Evolutionary conservation across 768 basidiomycete genomes (phyloP).

Genomic region (Lactarius tabidus): DNA sequence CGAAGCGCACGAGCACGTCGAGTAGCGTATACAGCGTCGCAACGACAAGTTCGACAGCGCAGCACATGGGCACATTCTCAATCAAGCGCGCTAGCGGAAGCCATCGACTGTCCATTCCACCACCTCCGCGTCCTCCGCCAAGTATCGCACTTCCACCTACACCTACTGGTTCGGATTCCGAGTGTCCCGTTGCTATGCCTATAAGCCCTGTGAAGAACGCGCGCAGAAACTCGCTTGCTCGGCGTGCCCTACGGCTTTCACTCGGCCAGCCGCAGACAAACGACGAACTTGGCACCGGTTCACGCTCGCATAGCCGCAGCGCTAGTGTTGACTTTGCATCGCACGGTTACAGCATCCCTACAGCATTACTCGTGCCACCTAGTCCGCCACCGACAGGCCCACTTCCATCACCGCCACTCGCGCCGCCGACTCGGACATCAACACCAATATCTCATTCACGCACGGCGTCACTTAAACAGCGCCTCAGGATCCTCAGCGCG

Average conservation of each 20-base stretch:
- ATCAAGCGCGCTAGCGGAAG: constrained; percentile 30
- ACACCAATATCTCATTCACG: constrained; percentile 25
- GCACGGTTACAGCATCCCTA: constrained; percentile 39
- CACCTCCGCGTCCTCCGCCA: constrained; percentile 72
- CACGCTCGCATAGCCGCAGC: constrained; percentile 30
- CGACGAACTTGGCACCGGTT: constrained; percentile 42
- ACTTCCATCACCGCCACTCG: constrained; percentile 34
- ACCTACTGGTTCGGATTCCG: constrained; percentile 37
- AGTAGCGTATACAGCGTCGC: constrained; percentile 40
- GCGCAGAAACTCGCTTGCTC: constrained; percentile 50
- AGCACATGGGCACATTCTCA: constrained; percentile 30
- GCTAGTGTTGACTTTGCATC: constrained; percentile 26
- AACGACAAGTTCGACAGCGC: constrained; percentile 33
- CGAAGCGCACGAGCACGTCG: constrained; percentile 33
- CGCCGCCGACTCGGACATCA: constrained; percentile 26
- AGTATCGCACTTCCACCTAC: constrained; percentile 67
- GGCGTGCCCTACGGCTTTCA: constrained; percentile 45
- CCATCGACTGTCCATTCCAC: constrained; percentile 60
- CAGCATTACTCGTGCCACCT: constrained; percentile 35
- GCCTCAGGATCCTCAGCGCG: constrained; percentile 64
- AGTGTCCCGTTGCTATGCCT: constrained; percentile 31
- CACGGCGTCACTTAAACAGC: constrained; percentile 44
- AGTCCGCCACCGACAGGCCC: constrained; percentile 46
- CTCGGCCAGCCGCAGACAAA: constrained; percentile 45
- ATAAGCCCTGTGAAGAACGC: constrained; percentile 33